Percentiles rank a stretch among this genome's conserved stretches.
Evolutionary conservation across 2,329 filamentous ascomycete species (phyloP).

Genomic region (Colletotrichum sp.): DNA sequence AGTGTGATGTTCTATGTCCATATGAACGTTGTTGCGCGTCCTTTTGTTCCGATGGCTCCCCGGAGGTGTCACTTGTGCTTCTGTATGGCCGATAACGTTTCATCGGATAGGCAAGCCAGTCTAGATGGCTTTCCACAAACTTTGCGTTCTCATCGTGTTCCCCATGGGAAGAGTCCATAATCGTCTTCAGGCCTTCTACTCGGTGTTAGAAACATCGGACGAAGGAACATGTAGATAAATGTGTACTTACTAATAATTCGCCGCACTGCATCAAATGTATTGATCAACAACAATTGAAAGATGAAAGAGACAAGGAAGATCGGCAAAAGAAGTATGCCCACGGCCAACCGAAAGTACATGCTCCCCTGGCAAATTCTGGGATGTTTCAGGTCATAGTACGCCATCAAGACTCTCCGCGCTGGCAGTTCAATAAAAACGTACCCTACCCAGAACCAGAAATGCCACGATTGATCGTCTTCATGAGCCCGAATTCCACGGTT

Average conservation of each 20-base stretch:
- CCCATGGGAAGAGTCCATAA: neutral
- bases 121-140: neutral
- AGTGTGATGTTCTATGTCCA: no score
- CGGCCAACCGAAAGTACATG: neutral
- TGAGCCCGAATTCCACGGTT: neutral
- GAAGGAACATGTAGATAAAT: fast-evolving
- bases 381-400: neutral
- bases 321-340: neutral
- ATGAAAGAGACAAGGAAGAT: neutral
- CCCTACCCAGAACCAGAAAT: neutral
- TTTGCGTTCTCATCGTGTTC: neutral
- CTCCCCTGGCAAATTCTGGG: neutral
- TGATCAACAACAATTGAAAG: neutral
- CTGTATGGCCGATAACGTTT: no score
- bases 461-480: neutral
- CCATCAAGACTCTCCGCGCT: neutral
- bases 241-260: fast-evolving
- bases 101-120: neutral
- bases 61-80: no score
- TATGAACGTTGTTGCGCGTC: no score
- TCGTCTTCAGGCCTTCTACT: neutral
- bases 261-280: neutral
- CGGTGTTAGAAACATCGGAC: neutral
- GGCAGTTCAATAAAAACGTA: neutral
- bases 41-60: no score